phyloP scores from a whole-genome alignment of 2,329 filamentous ascomycete species.

The Sclerotinia borealis region DNA sequence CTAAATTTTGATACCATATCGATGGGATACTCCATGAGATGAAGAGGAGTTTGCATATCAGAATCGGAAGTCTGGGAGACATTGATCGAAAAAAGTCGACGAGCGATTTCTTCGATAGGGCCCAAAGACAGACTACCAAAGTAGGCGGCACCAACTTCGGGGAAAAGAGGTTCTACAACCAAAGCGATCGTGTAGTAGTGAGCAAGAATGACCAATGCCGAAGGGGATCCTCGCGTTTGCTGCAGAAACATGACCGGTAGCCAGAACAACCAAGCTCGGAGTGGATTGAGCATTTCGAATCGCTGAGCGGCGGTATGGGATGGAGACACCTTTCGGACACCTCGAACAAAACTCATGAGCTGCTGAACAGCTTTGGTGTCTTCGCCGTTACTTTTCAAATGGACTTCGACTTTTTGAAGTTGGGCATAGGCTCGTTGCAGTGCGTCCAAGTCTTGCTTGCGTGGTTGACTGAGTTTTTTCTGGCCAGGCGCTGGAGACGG shows the following conservation, averaged over 20 bases:
- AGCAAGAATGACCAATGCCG: constrained; percentile 68
- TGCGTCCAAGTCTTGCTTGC: constrained; percentile 64
- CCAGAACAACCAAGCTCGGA: constrained; percentile 95
- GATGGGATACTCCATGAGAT: constrained; percentile 67
- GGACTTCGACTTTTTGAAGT: constrained; percentile 60
- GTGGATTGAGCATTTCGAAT: constrained; percentile 81
- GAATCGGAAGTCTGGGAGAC: constrained; percentile 50
- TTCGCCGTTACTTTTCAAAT: constrained; percentile 63
- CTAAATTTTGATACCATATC: constrained; percentile 65
- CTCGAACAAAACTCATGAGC: constrained; percentile 66
- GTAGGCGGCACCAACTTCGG: constrained; percentile 84
- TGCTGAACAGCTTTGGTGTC: constrained; percentile 63
- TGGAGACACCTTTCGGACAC: constrained; percentile 64
- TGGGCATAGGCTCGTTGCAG: constrained; percentile 62
- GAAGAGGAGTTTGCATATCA: constrained; percentile 55
- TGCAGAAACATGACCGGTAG: constrained; percentile 80
- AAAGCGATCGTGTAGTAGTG: constrained; percentile 89
- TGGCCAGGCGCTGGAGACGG: constrained; percentile 56
- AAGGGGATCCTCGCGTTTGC: constrained; percentile 67
- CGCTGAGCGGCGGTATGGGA: constrained; percentile 71
- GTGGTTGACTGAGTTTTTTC: constrained; percentile 52
- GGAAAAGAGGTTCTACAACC: constrained; percentile 83
- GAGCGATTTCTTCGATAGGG: constrained; percentile 81
- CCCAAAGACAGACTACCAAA: constrained; percentile 73
- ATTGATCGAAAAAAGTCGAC: constrained; percentile 65